A percentile compares a stretch with the other conserved stretches of the same genome.
phyloP scores from a whole-genome alignment of 805 yeast genomes.

The Yamadazyma kitorensis region DNA sequence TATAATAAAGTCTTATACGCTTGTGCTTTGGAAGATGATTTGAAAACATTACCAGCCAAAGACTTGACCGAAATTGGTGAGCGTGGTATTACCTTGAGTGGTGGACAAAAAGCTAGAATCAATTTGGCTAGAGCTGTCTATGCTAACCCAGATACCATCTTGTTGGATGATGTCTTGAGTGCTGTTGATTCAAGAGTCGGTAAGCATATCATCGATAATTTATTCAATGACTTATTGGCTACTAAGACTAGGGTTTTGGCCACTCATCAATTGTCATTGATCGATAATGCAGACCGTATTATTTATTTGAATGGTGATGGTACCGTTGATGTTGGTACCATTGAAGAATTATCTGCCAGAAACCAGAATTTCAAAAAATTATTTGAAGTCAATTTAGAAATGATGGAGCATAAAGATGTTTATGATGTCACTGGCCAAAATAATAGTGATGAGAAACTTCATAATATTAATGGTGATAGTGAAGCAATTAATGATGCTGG shows the following conservation, averaged over 20 bases:
- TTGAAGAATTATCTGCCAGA: conserved; percentile 25
- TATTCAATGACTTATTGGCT: conserved; percentile 32
- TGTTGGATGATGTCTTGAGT: conserved; percentile 43
- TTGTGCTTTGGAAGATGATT: conserved; percentile 40
- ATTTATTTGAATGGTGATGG: conserved; percentile 42
- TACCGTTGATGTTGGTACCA: conserved; percentile 36
- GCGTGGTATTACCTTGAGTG: conserved; percentile 43
- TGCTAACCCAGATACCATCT: conserved; percentile 28
- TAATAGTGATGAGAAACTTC: background rate
- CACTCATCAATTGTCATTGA: conserved; percentile 41
- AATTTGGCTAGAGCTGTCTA: conserved; percentile 44
- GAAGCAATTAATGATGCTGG: conserved; percentile 5
- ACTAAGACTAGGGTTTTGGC: conserved; percentile 38
- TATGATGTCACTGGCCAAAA: background rate
- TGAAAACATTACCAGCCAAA: conserved; percentile 30
- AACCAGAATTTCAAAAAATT: conserved; percentile 50
- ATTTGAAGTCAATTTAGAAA: conserved; percentile 40
- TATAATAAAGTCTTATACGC: conserved; percentile 32
- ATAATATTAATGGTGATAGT: background rate
- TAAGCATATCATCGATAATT: conserved; percentile 34
- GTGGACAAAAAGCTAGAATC: conserved; percentile 46
- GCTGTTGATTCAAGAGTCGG: conserved; percentile 46
- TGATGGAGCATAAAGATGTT: conserved; percentile 11
- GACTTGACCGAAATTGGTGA: conserved; percentile 45
- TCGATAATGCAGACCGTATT: conserved; percentile 37